Evolutionary conservation across 805 yeast species (phyloP).

Genomic region (Candida xyloterini): DNA sequence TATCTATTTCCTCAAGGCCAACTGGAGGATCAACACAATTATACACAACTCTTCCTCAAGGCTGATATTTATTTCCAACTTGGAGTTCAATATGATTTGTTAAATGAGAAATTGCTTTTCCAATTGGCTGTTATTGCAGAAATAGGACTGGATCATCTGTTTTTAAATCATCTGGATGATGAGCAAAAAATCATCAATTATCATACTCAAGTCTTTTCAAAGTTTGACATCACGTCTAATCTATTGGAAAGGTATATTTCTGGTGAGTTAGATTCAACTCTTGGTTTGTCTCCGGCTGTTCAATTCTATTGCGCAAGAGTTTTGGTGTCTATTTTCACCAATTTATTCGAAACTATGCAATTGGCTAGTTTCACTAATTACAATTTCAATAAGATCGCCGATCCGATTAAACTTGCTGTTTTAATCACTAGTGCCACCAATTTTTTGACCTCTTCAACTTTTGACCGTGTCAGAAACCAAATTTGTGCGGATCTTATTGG

Average conservation of each 20-base stretch:
- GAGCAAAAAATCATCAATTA: not conserved
- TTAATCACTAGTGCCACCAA: constrained; percentile 36
- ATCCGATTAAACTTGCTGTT: constrained; percentile 37
- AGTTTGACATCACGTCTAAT: not conserved
- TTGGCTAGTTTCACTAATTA: constrained; percentile 20
- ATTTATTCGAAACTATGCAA: constrained; percentile 24
- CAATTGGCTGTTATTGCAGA: constrained; percentile 6
- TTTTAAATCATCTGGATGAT: constrained; percentile 1
- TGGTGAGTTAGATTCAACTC: not conserved
- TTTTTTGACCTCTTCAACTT: constrained; percentile 34
- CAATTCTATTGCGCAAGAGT: constrained; percentile 3
- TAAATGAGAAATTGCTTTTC: constrained; percentile 17
- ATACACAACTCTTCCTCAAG: constrained; percentile 1
- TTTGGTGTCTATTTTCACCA: not conserved
- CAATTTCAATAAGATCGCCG: constrained; percentile 33
- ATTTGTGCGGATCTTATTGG: constrained; percentile 68
- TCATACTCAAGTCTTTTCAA: not conserved
- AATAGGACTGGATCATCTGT: constrained; percentile 2
- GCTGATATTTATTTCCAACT: constrained; percentile 6
- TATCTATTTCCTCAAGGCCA: constrained; percentile 7
- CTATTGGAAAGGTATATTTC: not conserved
- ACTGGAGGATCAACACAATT: not conserved
- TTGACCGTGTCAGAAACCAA: constrained; percentile 55
- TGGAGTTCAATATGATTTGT: not conserved
- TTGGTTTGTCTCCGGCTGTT: not conserved